Evolutionary conservation across 225 moss, liverwort and hornwort species (phyloP), one percentile per base, ranked within the genome.

Genomic region (Bryoerythrophyllum caledonicum): DNA sequence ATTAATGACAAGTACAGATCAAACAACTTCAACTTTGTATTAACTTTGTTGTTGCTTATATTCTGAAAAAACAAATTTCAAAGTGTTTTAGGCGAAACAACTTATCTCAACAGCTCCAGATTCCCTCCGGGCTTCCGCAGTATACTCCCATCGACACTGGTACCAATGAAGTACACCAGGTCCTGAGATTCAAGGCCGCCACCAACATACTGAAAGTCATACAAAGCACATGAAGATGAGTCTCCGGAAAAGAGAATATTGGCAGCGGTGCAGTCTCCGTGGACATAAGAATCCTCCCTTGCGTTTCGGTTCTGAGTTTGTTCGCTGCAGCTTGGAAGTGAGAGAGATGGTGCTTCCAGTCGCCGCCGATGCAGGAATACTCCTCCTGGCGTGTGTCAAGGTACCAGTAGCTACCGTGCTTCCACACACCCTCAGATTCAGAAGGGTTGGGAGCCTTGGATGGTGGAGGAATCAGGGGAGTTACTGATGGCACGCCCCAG

Each of bases 141-240:
- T 59, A 87, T 60, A 12, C 79, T 73, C 35, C 87, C 81, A 62
- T 84, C 87, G 24, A 82, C 44, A 23, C 87, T 84, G 9, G 87
- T 87, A 2, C 87, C 84, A 0, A 87, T 70, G 65, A 87, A 87
- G 74, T 87, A 87, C 2, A 87, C 87, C 25, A 87, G 60, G 24
- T 87, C 87, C 67, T 87, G 87, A 19, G 78, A 84, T 34, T 79
- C 87, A 0, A 87, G 77, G 15, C 87, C 87, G 43, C 84, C 78
- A 1, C 87, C 87, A 1, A 87, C 87, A 11, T 87, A 87, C 79
- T 84, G 87, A 25, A 87, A 87, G 58, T 87, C 87, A 8, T 84
- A 87, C 20, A 87, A 74, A 6, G 87, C 87, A 58, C 87, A 87
- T 1, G 79, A n/a, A 0, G 53, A 58, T 1, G 83, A 76, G 35